Conservation (phyloP, 2,329 filamentous ascomycete species). For the Colletotrichum sansevieriae region DNA sequence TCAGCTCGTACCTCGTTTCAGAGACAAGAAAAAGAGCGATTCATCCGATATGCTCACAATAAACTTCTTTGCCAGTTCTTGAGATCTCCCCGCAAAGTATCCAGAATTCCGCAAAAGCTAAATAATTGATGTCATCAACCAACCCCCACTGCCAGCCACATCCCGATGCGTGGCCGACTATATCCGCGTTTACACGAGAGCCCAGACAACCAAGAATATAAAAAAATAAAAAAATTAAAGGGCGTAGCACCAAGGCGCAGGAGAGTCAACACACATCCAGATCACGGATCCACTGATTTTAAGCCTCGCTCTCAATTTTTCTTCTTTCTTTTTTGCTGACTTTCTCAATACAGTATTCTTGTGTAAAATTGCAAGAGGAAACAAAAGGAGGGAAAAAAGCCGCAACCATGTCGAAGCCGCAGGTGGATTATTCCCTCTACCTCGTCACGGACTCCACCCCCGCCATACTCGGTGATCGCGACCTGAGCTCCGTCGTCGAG, state of each 20-base stretch:
- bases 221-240: too few species aligned
- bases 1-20: too few species aligned
- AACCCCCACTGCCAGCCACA: slow-evolving; percentile 5
- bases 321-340: background rate
- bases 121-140: slow-evolving; percentile 21
- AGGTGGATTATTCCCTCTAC: slow-evolving; percentile 84
- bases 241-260: background rate
- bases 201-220: too few species aligned
- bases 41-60: too few species aligned
- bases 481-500: slow-evolving; percentile 81
- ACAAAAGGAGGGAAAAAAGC: background rate
- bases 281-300: background rate
- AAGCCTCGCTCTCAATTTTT: background rate
- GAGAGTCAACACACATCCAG: background rate
- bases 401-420: slow-evolving; percentile 51
- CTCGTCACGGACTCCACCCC: slow-evolving; percentile 95
- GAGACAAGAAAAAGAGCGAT: too few species aligned
- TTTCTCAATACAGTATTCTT: background rate
- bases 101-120: slow-evolving; percentile 2
- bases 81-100: background rate
- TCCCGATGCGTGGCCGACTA: slow-evolving; percentile 29
- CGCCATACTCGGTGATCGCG: slow-evolving; percentile 78
- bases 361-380: background rate
- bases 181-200: slow-evolving; percentile 30
- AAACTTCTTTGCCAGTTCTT: too few species aligned